Conservation (phyloP, 352 stramenopile species). For the Thalassiosira hispida region DNA sequence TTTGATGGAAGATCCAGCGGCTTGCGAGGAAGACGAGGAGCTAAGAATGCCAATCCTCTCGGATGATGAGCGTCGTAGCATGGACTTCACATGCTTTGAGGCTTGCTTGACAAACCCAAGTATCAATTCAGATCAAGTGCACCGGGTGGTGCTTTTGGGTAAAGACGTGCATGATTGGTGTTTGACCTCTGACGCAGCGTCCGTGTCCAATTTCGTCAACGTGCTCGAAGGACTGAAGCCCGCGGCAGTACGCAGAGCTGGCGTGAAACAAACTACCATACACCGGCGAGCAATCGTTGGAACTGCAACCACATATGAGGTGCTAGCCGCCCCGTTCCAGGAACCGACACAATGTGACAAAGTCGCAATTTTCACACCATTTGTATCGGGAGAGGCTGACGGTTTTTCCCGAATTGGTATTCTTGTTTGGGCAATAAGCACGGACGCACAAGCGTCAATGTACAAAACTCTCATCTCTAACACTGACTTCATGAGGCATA, state of each 20-base stretch:
- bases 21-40: slow-evolving; percentile 22
- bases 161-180: slow-evolving; percentile 29
- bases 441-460: slow-evolving; percentile 21
- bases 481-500: slow-evolving; percentile 41
- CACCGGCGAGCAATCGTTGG: slow-evolving; percentile 37
- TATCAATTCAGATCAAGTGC: slow-evolving; percentile 34
- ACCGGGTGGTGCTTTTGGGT: slow-evolving; percentile 23
- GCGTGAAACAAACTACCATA: slow-evolving; percentile 13
- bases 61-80: not conserved
- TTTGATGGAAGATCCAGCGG: slow-evolving; percentile 32
- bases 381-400: slow-evolving; percentile 39
- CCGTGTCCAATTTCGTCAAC: slow-evolving; percentile 19
- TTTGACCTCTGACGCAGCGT: not conserved
- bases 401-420: slow-evolving; percentile 31
- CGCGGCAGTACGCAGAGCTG: slow-evolving; percentile 6
- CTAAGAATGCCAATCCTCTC: slow-evolving; percentile 29
- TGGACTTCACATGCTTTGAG: slow-evolving; percentile 44
- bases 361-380: slow-evolving; percentile 30
- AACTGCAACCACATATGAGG: slow-evolving; percentile 23
- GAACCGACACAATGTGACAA: slow-evolving; percentile 15
- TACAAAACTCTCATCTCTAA: slow-evolving; percentile 41
- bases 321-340: slow-evolving; percentile 30
- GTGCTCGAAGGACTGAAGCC: slow-evolving; percentile 39
- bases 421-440: slow-evolving; percentile 29
- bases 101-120: slow-evolving; percentile 25